These are phyloP conservation scores for Penicillium paradoxum DNA, from an alignment of 495 filamentous ascomycete species.

Conservation along the genomic window DNA sequence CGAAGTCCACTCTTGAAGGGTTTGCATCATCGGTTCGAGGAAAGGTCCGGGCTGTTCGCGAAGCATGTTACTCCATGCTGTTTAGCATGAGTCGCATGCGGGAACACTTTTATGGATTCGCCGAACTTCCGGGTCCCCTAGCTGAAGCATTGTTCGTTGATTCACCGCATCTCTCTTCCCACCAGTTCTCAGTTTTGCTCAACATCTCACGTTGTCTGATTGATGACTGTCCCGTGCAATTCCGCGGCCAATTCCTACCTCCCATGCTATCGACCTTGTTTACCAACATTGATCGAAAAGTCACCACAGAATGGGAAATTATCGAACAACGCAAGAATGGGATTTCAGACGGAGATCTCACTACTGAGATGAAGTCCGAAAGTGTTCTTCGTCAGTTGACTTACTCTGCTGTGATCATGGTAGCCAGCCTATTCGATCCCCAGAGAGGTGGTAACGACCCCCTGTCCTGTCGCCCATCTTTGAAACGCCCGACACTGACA, in stretches of 20 bases:
- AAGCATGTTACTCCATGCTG: constrained; percentile 88
- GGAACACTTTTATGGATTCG: constrained; percentile 81
- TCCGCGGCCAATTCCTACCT: constrained; percentile 76
- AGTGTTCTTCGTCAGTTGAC: constrained; percentile 94
- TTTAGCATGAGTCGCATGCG: constrained; percentile 88
- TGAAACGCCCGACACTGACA: constrained; percentile 6
- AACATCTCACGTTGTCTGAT: constrained; percentile 83
- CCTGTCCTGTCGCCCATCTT: background rate
- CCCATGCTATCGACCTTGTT: constrained; percentile 80
- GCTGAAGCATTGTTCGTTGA: constrained; percentile 80
- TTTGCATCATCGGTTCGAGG: constrained; percentile 90
- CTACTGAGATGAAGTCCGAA: constrained; percentile 96
- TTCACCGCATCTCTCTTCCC: constrained; percentile 77
- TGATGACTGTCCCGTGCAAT: constrained; percentile 78
- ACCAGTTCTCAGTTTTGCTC: constrained; percentile 86
- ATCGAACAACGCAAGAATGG: constrained; percentile 61
- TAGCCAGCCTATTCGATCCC: constrained; percentile 80
- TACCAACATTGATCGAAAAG: constrained; percentile 77
- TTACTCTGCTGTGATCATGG: constrained; percentile 84
- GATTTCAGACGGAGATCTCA: constrained; percentile 63
- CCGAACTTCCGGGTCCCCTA: constrained; percentile 77
- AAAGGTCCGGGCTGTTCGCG: constrained; percentile 79
- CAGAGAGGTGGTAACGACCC: constrained; percentile 45
- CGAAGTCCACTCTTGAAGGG: constrained; percentile 84
- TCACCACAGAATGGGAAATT: constrained; percentile 74